Evolutionary conservation across 139 green algal genomes (phyloP).

Genomic region (Chlorella sp.): DNA sequence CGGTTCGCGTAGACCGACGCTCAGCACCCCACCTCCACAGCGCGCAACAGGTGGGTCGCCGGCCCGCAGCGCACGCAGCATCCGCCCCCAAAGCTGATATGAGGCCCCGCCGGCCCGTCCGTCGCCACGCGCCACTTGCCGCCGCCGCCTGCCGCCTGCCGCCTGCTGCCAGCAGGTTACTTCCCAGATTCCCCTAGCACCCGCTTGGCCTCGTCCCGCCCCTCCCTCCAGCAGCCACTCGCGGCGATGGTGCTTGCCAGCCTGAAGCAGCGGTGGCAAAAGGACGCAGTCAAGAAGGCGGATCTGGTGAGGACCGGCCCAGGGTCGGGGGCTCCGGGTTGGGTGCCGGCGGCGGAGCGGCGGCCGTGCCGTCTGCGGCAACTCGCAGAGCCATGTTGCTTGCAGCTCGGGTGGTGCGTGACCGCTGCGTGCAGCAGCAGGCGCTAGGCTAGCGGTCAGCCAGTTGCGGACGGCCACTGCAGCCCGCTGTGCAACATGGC

Average conservation of each 20-base stretch:
- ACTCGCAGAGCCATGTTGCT: no score
- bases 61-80: no score
- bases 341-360: not conserved
- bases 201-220: not conserved
- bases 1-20: no score
- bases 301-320: slow-evolving; percentile 32
- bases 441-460: not conserved
- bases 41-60: no score
- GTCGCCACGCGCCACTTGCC: no score
- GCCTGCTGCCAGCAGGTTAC: not conserved
- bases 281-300: slow-evolving; percentile 19
- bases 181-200: not conserved
- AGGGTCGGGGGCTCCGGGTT: not conserved
- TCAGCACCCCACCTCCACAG: no score
- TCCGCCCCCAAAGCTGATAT: not conserved
- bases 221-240: not conserved
- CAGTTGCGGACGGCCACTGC: not conserved
- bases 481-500: not conserved
- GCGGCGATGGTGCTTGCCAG: slow-evolving; percentile 22
- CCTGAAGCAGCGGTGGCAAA: slow-evolving; percentile 34
- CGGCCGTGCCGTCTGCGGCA: not conserved
- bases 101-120: no score
- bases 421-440: not conserved
- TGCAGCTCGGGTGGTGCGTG: not conserved
- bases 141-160: not conserved